Conservation (phyloP, 2,329 filamentous ascomycete species). For the Sporothrix brasiliensis region DNA sequence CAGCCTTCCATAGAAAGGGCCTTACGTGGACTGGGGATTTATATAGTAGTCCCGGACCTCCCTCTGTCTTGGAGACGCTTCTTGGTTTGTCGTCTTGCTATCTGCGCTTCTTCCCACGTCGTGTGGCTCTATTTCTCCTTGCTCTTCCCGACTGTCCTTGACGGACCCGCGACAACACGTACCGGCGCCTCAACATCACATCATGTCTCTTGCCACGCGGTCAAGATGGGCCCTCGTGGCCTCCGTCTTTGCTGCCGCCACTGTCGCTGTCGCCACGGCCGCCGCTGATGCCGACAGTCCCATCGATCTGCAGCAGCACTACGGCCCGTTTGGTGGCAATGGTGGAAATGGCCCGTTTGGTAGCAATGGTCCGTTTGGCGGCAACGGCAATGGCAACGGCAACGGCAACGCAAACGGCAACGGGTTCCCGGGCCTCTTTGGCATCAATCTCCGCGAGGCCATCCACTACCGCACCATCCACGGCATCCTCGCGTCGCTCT, state of each 20-base stretch:
- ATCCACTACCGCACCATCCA: slow-evolving; percentile 45
- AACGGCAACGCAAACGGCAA: slow-evolving; percentile 24
- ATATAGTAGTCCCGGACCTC: not conserved
- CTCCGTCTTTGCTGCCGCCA: not conserved
- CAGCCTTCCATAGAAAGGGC: not conserved
- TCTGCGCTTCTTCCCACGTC: not conserved
- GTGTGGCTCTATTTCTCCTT: too few species aligned
- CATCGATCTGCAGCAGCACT: not conserved
- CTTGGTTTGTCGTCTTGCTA: not conserved
- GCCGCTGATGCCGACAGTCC: not conserved
- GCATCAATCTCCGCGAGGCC: slow-evolving; percentile 41
- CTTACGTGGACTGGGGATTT: not conserved
- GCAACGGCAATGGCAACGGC: not conserved
- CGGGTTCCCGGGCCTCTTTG: slow-evolving; percentile 35
- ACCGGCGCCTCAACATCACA: not conserved
- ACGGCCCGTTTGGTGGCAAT: slow-evolving; percentile 4
- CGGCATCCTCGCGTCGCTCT: slow-evolving; percentile 47
- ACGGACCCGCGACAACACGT: not conserved
- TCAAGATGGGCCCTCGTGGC: slow-evolving; percentile 4
- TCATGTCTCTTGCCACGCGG: not conserved
- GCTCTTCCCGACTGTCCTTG: not conserved
- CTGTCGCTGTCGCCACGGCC: not conserved
- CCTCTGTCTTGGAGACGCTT: not conserved
- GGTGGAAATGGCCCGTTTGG: slow-evolving; percentile 28
- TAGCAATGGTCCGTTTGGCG: slow-evolving; percentile 4